These are phyloP conservation scores for Lepidium didymum DNA, from an alignment of 345 rosid species.

Conservation along the genomic window DNA sequence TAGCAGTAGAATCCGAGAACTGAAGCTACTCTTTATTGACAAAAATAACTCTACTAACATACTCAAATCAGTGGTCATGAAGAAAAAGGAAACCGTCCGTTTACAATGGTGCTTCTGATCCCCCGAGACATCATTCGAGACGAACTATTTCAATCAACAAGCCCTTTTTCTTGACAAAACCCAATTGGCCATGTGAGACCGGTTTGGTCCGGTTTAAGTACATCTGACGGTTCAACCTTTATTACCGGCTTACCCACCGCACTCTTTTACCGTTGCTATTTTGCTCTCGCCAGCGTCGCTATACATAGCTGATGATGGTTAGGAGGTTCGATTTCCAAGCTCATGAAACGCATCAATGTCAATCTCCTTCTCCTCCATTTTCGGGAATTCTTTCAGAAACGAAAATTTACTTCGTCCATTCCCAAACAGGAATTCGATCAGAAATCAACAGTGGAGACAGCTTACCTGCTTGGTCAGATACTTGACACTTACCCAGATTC, in stretches of 20 bases:
- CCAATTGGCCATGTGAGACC: background rate
- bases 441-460: background rate
- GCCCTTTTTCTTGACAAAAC: too few species aligned
- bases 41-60: too few species aligned
- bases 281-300: background rate
- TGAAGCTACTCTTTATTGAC: too few species aligned
- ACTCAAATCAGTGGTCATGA: too few species aligned
- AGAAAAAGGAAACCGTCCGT: too few species aligned
- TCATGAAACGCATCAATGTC: conserved; percentile 38
- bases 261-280: background rate
- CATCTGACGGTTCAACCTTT: background rate
- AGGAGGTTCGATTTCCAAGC: conserved; percentile 17
- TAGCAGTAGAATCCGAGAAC: too few species aligned
- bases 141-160: too few species aligned
- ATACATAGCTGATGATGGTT: background rate
- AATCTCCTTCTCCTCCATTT: conserved; percentile 27
- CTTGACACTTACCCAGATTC: conserved; percentile 49
- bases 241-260: background rate
- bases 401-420: conserved; percentile 6
- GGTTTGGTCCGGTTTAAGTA: conserved; percentile 10
- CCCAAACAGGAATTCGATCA: background rate
- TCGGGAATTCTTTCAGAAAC: conserved; percentile 9
- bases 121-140: too few species aligned
- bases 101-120: too few species aligned
- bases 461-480: conserved; percentile 28